phyloP scores from a whole-genome alignment of 2,329 filamentous ascomycete genomes.

The Alternaria consortialis region DNA sequence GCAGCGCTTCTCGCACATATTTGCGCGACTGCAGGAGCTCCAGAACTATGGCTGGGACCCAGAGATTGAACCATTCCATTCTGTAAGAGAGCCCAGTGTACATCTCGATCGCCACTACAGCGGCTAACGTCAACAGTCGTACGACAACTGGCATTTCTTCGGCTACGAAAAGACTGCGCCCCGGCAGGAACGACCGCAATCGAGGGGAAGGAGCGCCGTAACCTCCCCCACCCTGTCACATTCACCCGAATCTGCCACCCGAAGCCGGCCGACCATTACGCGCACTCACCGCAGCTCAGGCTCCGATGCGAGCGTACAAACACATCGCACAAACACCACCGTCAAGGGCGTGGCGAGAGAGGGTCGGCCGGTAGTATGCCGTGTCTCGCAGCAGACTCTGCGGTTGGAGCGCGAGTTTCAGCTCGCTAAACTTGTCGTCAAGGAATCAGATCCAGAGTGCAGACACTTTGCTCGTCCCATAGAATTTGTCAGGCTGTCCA shows the following conservation, averaged over 20 bases:
- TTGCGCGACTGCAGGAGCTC: constrained; percentile 50
- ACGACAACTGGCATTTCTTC: constrained; percentile 81
- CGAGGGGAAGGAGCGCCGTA: constrained; percentile 37
- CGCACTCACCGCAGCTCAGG: constrained; percentile 47
- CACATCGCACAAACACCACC: constrained; percentile 59
- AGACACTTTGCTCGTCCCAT: constrained; percentile 82
- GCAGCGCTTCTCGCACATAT: constrained; percentile 44
- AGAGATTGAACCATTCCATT: constrained; percentile 59
- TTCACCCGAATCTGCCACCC: constrained; percentile 38
- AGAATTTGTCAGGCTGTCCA: constrained; percentile 76
- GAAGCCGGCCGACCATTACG: constrained; percentile 33
- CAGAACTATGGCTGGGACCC: constrained; percentile 52
- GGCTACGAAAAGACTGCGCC: constrained; percentile 44
- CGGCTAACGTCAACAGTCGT: constrained; percentile 62
- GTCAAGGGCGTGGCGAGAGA: constrained; percentile 53
- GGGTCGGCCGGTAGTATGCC: constrained; percentile 72
- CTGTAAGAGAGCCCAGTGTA: constrained; percentile 40
- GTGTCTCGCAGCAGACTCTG: constrained; percentile 81
- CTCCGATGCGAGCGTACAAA: constrained; percentile 54
- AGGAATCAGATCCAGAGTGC: constrained; percentile 74
- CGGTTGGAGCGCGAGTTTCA: constrained; percentile 89
- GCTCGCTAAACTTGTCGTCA: constrained; percentile 76
- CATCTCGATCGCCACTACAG: background rate
- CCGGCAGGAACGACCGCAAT: constrained; percentile 30
- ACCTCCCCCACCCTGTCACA: constrained; percentile 38